Evolutionary conservation across 257 asterid species (phyloP), one percentile per base, ranked within the genome.

Genomic region (Petunia secreta): DNA sequence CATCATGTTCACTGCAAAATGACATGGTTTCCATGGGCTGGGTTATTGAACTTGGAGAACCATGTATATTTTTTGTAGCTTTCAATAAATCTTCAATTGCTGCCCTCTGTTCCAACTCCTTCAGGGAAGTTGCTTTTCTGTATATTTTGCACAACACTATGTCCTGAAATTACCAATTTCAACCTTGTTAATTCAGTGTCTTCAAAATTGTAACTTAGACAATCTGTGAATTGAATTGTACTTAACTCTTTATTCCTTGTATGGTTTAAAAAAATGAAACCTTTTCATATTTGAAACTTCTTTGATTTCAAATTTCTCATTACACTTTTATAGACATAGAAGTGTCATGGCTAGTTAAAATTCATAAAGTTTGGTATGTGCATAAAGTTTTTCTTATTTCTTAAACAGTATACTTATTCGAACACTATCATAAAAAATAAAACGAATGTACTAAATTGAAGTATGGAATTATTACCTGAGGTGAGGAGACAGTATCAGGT

Each of bases 101-200:
- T 25, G 97, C 94, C 78, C 90, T 91, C 78, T 86, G 89, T 81
- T 91, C 97, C 84, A 91, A 82, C 87, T 66, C 90, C 85, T 91
- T 91, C 69, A 90, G 44, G 0, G 96, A 83, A 15, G 96, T 89
- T 5, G 96, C 96, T 80, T 91, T 91, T 75, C 90, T 87, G 78
- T 90, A 91, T 85, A 91, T 84, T 79, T 91, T 91, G 34, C 97
- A 91, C 83, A 91, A 41, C 75, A 90, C 97, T 37, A 86, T 87
- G 52, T 87, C 90, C 95, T 91, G 92, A 90, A 82, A 53, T 68
- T 46, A 69, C 25, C 43, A 68, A 0, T 44, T 8, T n/a, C 6
- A 13, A 15, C 25, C 25, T 14, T 55, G 40, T 52, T 8, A 68
- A 43, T 68, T 68, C 2, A 68, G 41, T 44, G 16, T 68, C n/a